Conservation (phyloP, 352 stramenopile species). For the Aphanomyces invadans region DNA sequence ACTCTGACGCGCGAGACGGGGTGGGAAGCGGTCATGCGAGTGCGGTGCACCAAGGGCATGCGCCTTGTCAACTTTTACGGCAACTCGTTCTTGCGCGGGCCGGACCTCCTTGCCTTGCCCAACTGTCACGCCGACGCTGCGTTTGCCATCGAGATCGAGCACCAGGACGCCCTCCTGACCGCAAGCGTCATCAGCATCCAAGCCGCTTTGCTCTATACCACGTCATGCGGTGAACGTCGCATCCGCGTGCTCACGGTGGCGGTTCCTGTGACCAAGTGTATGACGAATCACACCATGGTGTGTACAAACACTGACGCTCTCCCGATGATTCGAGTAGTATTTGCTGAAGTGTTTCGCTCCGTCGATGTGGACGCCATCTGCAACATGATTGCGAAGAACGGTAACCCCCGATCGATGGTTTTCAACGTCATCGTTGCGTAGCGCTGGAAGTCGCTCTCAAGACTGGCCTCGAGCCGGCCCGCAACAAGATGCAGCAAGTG, state of each 20-base stretch:
- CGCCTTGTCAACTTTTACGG: slow-evolving; percentile 98
- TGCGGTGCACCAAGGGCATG: slow-evolving; percentile 96
- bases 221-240: slow-evolving; percentile 91
- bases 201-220: slow-evolving; percentile 97
- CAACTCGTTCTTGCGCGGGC: slow-evolving; percentile 97
- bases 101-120: slow-evolving; percentile 95
- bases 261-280: slow-evolving; percentile 87
- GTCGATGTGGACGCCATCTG: slow-evolving; percentile 91
- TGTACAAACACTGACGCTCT: too few species aligned
- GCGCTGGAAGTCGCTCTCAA: slow-evolving; percentile 93
- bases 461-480: slow-evolving; percentile 90
- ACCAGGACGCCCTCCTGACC: slow-evolving; percentile 93
- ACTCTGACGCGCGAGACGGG: slow-evolving; percentile 89
- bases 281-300: too few species aligned
- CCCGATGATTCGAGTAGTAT: too few species aligned
- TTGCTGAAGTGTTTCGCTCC: slow-evolving; percentile 86
- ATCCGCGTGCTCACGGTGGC: slow-evolving; percentile 98
- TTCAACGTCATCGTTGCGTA: too few species aligned
- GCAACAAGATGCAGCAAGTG: slow-evolving; percentile 86
- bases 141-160: slow-evolving; percentile 95
- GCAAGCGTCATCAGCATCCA: slow-evolving; percentile 94
- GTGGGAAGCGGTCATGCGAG: slow-evolving; percentile 95
- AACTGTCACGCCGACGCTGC: slow-evolving; percentile 94
- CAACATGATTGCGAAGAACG: slow-evolving; percentile 90
- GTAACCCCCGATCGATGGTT: too few species aligned